These are phyloP conservation scores for Penicillium samsonianum DNA, from an alignment of 495 filamentous ascomycete species.

Conservation along the genomic window DNA sequence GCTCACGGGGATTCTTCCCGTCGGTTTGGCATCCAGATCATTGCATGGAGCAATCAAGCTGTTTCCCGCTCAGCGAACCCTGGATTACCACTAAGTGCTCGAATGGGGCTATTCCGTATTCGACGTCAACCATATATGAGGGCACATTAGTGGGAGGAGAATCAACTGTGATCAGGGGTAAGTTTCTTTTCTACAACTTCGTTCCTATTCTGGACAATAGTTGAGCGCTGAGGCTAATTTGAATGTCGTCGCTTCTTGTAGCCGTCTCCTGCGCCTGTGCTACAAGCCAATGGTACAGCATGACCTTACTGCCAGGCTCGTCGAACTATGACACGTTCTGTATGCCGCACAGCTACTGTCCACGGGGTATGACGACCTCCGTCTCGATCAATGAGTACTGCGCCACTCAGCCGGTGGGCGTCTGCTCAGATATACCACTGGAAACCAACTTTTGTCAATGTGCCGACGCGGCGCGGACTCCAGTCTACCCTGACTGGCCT, in stretches of 20 bases:
- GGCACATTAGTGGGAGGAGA: slow-evolving; percentile 25
- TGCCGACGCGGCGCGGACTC: not conserved
- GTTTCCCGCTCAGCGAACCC: slow-evolving; percentile 25
- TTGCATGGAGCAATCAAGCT: slow-evolving; percentile 29
- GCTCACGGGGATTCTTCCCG: slow-evolving; percentile 26
- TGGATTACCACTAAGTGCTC: slow-evolving; percentile 34
- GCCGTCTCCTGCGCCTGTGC: slow-evolving; percentile 29
- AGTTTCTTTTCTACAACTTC: not conserved
- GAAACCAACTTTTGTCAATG: slow-evolving; percentile 5
- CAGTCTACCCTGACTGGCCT: slow-evolving; percentile 21
- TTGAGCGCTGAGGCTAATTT: not conserved
- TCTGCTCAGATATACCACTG: slow-evolving; percentile 2
- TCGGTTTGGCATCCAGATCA: slow-evolving; percentile 35
- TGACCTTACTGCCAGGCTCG: slow-evolving; percentile 10
- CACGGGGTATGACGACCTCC: slow-evolving; percentile 9
- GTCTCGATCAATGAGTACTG: slow-evolving; percentile 8
- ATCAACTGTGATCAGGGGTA: slow-evolving; percentile 24
- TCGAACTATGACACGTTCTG: slow-evolving; percentile 27
- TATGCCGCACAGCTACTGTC: slow-evolving; percentile 28
- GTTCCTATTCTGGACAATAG: not conserved
- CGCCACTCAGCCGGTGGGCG: slow-evolving; percentile 3
- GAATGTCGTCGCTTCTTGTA: not conserved
- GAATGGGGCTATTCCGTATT: slow-evolving; percentile 26
- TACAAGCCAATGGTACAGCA: slow-evolving; percentile 30
- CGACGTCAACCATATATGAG: slow-evolving; percentile 26